Evolutionary conservation across 345 rosid species (phyloP).

Genomic region (Salix purpurea): DNA sequence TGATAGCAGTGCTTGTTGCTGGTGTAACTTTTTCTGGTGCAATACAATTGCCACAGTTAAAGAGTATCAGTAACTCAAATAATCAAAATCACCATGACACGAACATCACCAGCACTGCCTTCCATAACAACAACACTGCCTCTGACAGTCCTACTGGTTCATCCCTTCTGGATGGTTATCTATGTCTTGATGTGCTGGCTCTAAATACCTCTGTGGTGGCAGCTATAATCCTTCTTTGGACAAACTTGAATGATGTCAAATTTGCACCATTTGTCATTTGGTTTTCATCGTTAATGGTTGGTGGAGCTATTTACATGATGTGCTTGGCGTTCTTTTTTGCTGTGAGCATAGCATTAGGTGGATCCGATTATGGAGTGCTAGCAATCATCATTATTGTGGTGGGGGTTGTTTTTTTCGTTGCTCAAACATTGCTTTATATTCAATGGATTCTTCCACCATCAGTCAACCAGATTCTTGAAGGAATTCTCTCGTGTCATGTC

Average conservation of each 20-base stretch:
- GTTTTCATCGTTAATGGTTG: background rate
- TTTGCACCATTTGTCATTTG: background rate
- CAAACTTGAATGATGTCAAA: background rate
- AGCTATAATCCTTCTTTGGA: background rate
- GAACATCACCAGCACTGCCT: background rate
- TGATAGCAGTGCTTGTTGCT: constrained; percentile 22
- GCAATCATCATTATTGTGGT: background rate
- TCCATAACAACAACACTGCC: background rate
- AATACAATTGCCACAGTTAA: background rate
- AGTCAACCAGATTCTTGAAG: background rate
- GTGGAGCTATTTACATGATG: background rate
- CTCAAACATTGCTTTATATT: background rate
- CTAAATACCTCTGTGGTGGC: background rate
- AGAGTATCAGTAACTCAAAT: background rate
- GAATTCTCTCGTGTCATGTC: background rate
- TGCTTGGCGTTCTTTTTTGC: background rate
- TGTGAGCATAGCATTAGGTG: background rate
- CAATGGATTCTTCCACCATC: background rate
- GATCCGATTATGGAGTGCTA: background rate
- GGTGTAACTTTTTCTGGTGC: constrained; percentile 22
- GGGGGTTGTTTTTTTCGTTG: background rate
- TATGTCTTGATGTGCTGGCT: background rate
- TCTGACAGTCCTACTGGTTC: background rate
- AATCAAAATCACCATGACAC: background rate
- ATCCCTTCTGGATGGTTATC: background rate